These are phyloP conservation scores for Durio zibethinus DNA, from an alignment of 345 rosid species.

Conservation along the genomic window DNA sequence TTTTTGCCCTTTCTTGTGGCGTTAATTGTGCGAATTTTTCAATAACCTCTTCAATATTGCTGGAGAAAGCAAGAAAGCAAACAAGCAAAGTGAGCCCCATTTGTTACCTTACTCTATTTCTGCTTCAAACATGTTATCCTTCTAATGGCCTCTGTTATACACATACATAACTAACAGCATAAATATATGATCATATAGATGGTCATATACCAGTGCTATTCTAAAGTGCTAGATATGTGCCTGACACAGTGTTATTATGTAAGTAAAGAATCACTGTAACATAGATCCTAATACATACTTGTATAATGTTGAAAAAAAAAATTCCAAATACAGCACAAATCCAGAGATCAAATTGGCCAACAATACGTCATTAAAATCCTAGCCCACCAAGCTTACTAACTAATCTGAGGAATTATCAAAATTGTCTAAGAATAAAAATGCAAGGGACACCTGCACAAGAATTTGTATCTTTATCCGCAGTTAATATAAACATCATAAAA, in stretches of 20 bases:
- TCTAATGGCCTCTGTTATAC: background rate
- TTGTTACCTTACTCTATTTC: background rate
- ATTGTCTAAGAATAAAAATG: background rate
- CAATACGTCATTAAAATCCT: no score
- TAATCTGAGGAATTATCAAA: background rate
- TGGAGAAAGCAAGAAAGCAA: conserved; percentile 23
- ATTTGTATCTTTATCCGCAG: background rate
- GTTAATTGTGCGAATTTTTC: conserved; percentile 71
- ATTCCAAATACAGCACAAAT: background rate
- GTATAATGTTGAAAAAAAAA: background rate
- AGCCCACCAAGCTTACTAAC: background rate
- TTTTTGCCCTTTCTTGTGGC: conserved; percentile 89
- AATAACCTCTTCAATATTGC: conserved; percentile 74
- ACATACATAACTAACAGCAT: background rate
- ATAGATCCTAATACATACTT: background rate
- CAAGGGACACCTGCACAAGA: background rate
- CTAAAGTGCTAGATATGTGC: background rate
- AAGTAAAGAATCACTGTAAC: background rate
- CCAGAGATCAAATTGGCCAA: background rate
- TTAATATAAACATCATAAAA: background rate
- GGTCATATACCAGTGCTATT: background rate
- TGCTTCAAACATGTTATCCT: background rate
- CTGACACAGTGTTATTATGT: background rate
- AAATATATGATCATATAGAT: background rate
- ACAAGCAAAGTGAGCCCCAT: background rate